Conservation (phyloP, 2,329 filamentous ascomycete species). For the Cercospora sp. region DNA sequence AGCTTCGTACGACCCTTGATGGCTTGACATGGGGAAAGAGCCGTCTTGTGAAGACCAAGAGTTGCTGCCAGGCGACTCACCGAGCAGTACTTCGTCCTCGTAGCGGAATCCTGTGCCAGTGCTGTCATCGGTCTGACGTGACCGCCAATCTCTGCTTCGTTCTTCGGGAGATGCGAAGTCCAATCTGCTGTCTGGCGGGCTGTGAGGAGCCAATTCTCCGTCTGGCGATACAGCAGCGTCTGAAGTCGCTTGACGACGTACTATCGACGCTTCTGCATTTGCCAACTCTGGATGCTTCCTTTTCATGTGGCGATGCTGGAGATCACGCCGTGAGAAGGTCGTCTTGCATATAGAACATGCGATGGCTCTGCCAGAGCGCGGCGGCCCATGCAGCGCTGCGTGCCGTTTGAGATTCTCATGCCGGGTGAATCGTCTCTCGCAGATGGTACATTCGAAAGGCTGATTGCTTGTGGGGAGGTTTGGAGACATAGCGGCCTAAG, state of each 20-base stretch:
- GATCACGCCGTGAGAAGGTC: constrained; percentile 46
- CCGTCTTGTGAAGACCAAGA: background rate
- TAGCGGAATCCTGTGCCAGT: background rate
- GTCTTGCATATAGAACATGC: constrained; percentile 43
- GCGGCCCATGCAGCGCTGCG: background rate
- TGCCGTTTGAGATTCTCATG: background rate
- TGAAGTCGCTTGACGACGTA: constrained; percentile 46
- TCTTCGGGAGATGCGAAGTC: background rate
- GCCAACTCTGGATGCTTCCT: constrained; percentile 40
- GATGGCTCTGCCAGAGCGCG: constrained; percentile 19
- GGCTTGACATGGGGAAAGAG: background rate
- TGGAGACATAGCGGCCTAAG: background rate
- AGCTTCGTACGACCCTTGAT: background rate
- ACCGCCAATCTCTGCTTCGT: background rate
- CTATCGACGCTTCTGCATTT: background rate
- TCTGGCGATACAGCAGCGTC: constrained; percentile 29
- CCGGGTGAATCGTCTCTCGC: background rate
- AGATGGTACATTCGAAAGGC: constrained; percentile 8
- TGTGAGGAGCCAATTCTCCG: background rate
- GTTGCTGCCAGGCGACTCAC: background rate
- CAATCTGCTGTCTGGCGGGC: background rate
- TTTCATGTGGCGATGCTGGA: constrained; percentile 47
- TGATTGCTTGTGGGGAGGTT: background rate
- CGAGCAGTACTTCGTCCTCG: background rate
- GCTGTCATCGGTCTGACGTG: background rate